Evolutionary conservation across 345 rosid species (phyloP), one percentile per base, ranked within the genome.

Genomic region (Physaria fendleri): DNA sequence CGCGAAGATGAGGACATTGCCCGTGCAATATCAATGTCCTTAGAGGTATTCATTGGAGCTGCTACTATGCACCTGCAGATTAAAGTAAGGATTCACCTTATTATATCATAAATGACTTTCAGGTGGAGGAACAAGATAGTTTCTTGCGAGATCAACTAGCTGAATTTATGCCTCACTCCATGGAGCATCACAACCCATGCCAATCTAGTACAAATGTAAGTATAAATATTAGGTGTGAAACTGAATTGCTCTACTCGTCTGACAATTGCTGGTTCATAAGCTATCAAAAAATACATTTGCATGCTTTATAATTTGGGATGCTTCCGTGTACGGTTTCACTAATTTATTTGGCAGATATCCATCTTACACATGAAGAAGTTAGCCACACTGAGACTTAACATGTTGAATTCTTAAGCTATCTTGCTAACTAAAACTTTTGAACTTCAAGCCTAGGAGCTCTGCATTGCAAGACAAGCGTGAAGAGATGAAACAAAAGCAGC

Each of bases 91-190:
- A 40, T 69, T 76, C 34, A 56, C 60, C 65, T 52, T 64, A 45
- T 38, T 48, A 38, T 56, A 50, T 38, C 51, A 38, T 56, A 50
- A 48, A 58, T 42, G 72, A 15, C 33, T 38, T 63, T 66, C 88
- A 91, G 96, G 75, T 81, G 54, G 92, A 82, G 9, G 85, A 91
- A 69, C 71, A 71, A 52, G 98, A 85, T 64, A 59, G 65, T 32
- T 78, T 49, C 52, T 62, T 55, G 56, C 79, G 66, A 8, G 80
- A 58, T 54, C 84, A 45, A 49, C 68, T 49, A 50, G 40, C 47
- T 61, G 65, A 74, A 69, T 56, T 56, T 47, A 50, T n/a, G 56
- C 67, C 68, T 57, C 59, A 28, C 17, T 54, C 65, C 24, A 25
- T 21, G 20, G 76, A 62, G 71, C 30, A 25, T 47, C 32, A 14